Evolutionary conservation across 352 stramenopile species (phyloP), one percentile per base, ranked within the genome.

Genomic region (Pythium rhizo-oryzae): DNA sequence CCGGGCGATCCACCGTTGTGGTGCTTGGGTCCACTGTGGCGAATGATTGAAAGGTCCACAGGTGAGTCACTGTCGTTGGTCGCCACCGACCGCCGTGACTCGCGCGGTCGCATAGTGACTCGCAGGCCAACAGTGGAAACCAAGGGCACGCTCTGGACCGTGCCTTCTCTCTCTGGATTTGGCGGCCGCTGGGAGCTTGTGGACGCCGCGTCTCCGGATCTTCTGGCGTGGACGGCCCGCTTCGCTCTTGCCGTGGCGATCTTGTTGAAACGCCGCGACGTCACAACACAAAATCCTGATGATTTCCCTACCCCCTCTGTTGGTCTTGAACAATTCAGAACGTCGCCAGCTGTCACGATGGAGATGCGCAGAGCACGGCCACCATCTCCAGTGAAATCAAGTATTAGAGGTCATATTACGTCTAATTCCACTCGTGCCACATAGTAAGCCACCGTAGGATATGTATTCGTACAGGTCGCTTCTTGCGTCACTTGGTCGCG

Each of bases 251-350:
- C 23, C n/a, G 23, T 58, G 23, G 43, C 24, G 56, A 62, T 62
- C 56, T 30, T 62, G 16, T 18, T 62, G 56, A 62, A 62, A 62
- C 24, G 24, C 16, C 16, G 56, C 56, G 21, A 62, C 25, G 25
- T 43, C 56, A 62, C 56, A 30, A 62, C 56, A 41, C 19, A 35
- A 62, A 44, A 44, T 54, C 23, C 41, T 62, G 3, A 43, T 54
- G 25, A 62, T 39, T 51, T 62, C 56, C 56, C 56, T 62, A 62
- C 4, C 56, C 56, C 41, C 15, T 53, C n/a, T 13, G 2, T 39
- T 24, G 21, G 37, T 23, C 18, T 50, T 24, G 15, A 58, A 52
- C 59, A 56, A 66, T 66, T 66, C 59, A 66, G 59, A 59, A 58
- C 37, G n/a, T n/a, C 15, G 21, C 49, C 50, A 60, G 60, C 49